Evolutionary conservation across 768 basidiomycete genomes (phyloP).

Genomic region (Russula sp.): DNA sequence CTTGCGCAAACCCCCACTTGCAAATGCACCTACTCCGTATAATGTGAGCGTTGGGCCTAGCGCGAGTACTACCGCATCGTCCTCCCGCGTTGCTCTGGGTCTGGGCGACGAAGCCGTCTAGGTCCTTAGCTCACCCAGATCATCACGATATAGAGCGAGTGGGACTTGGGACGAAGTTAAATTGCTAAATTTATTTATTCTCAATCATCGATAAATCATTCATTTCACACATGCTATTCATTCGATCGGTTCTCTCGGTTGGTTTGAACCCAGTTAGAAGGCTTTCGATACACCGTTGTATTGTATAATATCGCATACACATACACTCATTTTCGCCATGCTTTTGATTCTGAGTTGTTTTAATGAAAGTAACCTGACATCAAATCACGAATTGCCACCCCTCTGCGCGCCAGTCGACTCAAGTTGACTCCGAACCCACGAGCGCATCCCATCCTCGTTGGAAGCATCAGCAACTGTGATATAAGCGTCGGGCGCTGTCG

Average conservation of each 20-base stretch:
- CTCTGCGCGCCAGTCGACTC: too few relatives aligned
- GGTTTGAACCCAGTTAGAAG: neutral
- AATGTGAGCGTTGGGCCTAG: neutral
- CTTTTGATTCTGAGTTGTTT: too few relatives aligned
- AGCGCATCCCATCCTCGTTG: too few relatives aligned
- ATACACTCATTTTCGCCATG: neutral
- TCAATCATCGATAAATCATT: neutral
- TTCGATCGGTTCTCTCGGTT: neutral
- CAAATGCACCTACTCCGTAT: neutral
- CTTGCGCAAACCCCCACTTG: neutral
- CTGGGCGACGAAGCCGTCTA: constrained; percentile 14
- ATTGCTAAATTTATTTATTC: neutral
- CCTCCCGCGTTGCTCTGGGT: neutral
- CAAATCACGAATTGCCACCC: too few relatives aligned
- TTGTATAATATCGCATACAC: constrained; percentile 2
- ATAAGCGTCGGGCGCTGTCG: too few relatives aligned
- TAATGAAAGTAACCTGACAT: too few relatives aligned
- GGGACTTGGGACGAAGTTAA: neutral
- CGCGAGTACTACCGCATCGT: neutral
- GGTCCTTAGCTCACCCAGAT: neutral
- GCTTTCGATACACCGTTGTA: constrained; percentile 3
- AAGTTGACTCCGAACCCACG: too few relatives aligned
- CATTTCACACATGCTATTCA: neutral
- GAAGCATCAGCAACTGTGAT: too few relatives aligned
- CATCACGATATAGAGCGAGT: neutral